These are phyloP conservation scores for Ajuga reptans DNA, from an alignment of 305 asterid genomes.

Conservation along the genomic window DNA sequence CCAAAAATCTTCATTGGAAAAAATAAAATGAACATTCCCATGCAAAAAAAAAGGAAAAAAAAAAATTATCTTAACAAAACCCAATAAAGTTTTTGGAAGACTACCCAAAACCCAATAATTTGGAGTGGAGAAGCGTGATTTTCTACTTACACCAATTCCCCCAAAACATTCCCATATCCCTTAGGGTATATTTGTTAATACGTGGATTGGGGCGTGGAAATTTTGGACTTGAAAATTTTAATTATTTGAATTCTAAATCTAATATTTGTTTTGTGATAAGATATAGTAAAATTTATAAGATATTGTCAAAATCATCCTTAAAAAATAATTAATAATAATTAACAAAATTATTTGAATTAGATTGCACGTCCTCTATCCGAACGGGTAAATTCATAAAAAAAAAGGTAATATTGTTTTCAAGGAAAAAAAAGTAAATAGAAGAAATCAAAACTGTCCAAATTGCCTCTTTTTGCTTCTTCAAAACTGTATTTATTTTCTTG, in stretches of 20 bases:
- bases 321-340: too few species aligned
- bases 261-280: too few species aligned
- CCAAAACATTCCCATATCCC: conserved; percentile 16
- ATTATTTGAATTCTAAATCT: too few species aligned
- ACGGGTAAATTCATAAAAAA: too few species aligned
- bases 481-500: not conserved
- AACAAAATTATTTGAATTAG: too few species aligned
- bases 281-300: too few species aligned
- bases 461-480: conserved; percentile 6
- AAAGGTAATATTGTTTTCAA: conserved; percentile 6
- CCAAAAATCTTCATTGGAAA: conserved; percentile 41
- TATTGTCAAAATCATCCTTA: too few species aligned
- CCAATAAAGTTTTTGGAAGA: conserved; percentile 36
- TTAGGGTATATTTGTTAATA: too few species aligned
- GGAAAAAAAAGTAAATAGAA: not conserved
- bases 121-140: not conserved
- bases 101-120: conserved; percentile 33
- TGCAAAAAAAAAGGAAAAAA: conserved; percentile 26
- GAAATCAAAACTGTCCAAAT: not conserved
- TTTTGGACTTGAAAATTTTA: too few species aligned
- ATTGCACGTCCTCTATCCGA: too few species aligned
- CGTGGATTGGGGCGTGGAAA: too few species aligned
- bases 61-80: conserved; percentile 25
- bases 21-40: conserved; percentile 21
- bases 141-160: conserved; percentile 21